Conservation (phyloP, 257 asterid genomes). For the Fraxinus excelsior region DNA sequence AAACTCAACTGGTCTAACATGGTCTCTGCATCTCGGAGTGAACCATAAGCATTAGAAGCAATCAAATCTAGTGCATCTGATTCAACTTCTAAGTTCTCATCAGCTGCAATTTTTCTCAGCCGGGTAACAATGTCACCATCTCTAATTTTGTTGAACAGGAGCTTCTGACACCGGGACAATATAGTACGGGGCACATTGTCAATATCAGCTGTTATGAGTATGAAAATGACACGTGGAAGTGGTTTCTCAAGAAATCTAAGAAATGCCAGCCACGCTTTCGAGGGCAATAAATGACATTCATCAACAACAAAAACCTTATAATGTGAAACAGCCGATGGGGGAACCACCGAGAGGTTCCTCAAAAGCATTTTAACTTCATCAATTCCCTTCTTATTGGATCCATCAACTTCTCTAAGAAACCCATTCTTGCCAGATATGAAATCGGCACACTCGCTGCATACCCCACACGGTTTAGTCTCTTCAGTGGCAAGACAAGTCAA, state of each 20-base stretch:
- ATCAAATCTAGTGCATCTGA: slow-evolving; percentile 82
- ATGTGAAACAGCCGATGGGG: slow-evolving; percentile 41
- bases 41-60: slow-evolving; percentile 92
- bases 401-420: slow-evolving; percentile 71
- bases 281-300: slow-evolving; percentile 88
- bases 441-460: slow-evolving; percentile 76
- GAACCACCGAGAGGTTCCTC: slow-evolving; percentile 47
- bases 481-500: slow-evolving; percentile 85
- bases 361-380: slow-evolving; percentile 58
- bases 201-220: slow-evolving; percentile 73
- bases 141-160: slow-evolving; percentile 73
- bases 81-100: slow-evolving; percentile 76
- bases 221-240: slow-evolving; percentile 63
- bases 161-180: slow-evolving; percentile 90
- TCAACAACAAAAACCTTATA: slow-evolving; percentile 74
- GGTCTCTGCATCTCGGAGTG: slow-evolving; percentile 93
- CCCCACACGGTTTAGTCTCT: slow-evolving; percentile 87
- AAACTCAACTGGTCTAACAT: slow-evolving; percentile 96
- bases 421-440: slow-evolving; percentile 71
- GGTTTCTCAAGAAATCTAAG: slow-evolving; percentile 85
- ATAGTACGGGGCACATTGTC: slow-evolving; percentile 83
- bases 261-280: slow-evolving; percentile 83
- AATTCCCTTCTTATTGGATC: slow-evolving; percentile 70
- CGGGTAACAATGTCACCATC: slow-evolving; percentile 71
- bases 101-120: slow-evolving; percentile 66